Base-by-base conservation (phyloP, 2,329 filamentous ascomycete genomes). In the Aspergillus latus region DNA sequence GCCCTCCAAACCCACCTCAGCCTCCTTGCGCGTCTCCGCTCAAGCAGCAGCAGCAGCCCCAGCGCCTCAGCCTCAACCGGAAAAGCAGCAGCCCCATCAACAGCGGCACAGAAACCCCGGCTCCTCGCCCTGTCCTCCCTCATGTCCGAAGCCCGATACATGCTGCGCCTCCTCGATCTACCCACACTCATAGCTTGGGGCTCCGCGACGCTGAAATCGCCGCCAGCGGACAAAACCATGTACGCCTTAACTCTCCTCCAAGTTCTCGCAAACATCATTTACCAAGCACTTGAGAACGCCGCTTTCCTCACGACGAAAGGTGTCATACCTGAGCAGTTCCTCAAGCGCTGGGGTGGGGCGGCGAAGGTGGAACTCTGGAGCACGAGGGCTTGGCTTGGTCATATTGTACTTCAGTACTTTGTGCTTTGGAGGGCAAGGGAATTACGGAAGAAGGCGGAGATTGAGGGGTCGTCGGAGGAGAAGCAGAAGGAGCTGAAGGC, bases 231-330 rank as follows among this genome's bases (percentile, higher is more conserved):
- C 65, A 69, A 66, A 2, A 62, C 76, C 45, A 74, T 80, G 60
- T 78, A 74, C 62, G 60, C 69, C 15, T 76, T 96, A 45, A 83
- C 84, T 21, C 87, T 85, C 72, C 76, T 82, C 5, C 89, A 94
- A 72, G 83, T 96, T 16, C 61, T 80, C 9, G 80, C 84, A 9
- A 88, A 89, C 71, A 74, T 88, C 8, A 70, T 78, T 8, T 96
- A 89, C 77, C 92, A 97, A 74, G 76, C 84, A 1, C 80, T 93
- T 40, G 94, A 99, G 78, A 97, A 96, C 75, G 81, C 83, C 39
- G 88, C 88, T 13, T 96, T 88, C 76, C 81, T 97, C 37, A 81
- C 86, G 2, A 79, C 80, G 58, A 92, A 92, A 72, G 87, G 88
- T 16, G 83, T 95, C 3, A 69, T 96, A 49, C 79, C 71, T 7